phyloP scores from a whole-genome alignment of 225 moss, liverwort and hornwort species.

The Ulota crispa region DNA sequence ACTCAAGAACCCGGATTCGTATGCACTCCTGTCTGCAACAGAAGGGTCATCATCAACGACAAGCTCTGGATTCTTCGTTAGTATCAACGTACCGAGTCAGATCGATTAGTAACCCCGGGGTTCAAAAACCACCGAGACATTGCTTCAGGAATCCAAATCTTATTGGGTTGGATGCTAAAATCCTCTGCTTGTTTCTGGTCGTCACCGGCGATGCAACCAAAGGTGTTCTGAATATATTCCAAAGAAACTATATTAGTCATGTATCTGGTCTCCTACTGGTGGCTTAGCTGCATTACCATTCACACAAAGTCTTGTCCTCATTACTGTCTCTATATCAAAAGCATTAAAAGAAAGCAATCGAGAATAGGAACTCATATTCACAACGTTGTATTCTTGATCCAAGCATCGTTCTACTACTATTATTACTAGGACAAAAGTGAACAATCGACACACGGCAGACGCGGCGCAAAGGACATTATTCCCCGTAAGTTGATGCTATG shows the following conservation, averaged over 20 bases:
- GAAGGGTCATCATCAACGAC: constrained; percentile 2
- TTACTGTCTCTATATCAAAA: neutral
- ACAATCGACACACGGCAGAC: neutral
- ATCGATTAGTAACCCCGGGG: neutral
- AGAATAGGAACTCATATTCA: neutral
- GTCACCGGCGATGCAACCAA: neutral
- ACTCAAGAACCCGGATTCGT: neutral
- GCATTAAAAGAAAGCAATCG: neutral
- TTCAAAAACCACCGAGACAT: constrained; percentile 22
- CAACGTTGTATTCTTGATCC: neutral
- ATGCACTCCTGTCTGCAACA: neutral
- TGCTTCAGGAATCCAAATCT: constrained; percentile 33
- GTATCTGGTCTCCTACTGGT: neutral
- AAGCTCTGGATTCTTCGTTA: neutral
- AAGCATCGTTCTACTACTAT: neutral
- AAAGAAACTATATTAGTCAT: constrained; percentile 13
- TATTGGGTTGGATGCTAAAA: neutral
- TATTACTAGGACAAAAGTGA: neutral
- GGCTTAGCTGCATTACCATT: neutral
- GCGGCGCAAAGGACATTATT: neutral
- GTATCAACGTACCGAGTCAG: neutral
- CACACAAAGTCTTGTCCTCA: neutral
- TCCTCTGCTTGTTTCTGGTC: constrained; percentile 5
- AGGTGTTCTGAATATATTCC: constrained; percentile 29
- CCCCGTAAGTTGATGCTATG: neutral